Conservation (phyloP, 768 basidiomycete genomes). For the Phaeotremella fagi region DNA sequence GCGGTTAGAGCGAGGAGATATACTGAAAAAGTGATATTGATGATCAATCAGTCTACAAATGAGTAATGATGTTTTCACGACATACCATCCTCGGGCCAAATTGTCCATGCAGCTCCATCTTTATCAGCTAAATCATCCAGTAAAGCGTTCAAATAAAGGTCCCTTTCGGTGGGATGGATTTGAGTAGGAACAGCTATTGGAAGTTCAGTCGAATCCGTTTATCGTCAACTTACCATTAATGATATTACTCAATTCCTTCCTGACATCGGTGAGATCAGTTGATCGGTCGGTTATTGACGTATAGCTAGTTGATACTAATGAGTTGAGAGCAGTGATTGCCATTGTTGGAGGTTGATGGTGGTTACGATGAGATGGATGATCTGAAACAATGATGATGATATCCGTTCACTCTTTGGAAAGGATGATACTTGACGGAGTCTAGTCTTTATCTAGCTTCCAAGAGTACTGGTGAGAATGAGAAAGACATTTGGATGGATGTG, state of each 20-base stretch:
- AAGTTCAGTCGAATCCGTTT: not conserved
- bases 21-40: conserved; percentile 52
- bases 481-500: too few relatives aligned
- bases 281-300: not conserved
- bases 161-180: conserved; percentile 54
- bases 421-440: too few relatives aligned
- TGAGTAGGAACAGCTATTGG: conserved; percentile 53
- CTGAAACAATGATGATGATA: too few relatives aligned
- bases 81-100: conserved; percentile 59
- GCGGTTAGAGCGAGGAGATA: conserved; percentile 63
- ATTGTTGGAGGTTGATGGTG: too few relatives aligned
- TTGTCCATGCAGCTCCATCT: conserved; percentile 50
- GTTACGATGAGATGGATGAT: too few relatives aligned
- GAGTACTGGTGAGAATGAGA: too few relatives aligned
- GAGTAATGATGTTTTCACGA: not conserved
- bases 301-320: too few relatives aligned
- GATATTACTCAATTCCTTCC: conserved; percentile 3
- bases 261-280: not conserved
- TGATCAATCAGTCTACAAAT: conserved; percentile 4
- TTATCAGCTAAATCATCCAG: conserved; percentile 58
- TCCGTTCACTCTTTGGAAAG: too few relatives aligned
- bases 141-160: conserved; percentile 58
- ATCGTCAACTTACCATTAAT: conserved; percentile 1
- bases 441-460: too few relatives aligned
- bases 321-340: too few relatives aligned